These are phyloP conservation scores for Picea mariana DNA, from an alignment of 83 land plant genomes.

Conservation along the genomic window DNA sequence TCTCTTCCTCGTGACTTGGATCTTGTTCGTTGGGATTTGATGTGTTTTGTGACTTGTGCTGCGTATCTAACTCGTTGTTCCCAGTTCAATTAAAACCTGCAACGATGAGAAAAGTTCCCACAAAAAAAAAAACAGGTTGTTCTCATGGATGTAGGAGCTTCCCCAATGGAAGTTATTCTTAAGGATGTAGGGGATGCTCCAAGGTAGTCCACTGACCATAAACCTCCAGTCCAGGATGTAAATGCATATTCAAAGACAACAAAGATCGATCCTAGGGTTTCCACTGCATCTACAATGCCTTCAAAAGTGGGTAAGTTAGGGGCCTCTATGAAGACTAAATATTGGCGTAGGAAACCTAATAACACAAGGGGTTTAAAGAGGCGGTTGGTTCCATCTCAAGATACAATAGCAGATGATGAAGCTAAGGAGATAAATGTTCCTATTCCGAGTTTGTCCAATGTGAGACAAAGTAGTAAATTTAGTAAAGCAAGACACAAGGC, in stretches of 20 bases:
- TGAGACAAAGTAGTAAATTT: slow-evolving; percentile 86
- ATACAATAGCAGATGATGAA: slow-evolving; percentile 42
- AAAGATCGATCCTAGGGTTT: slow-evolving; percentile 45
- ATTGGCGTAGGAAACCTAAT: slow-evolving; percentile 61
- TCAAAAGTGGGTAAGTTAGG: slow-evolving; percentile 42
- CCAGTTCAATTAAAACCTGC: slow-evolving; percentile 39
- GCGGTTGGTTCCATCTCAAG: slow-evolving; percentile 35
- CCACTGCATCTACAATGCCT: slow-evolving; percentile 56
- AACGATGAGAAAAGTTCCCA: slow-evolving; percentile 29
- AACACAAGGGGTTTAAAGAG: slow-evolving; percentile 41
- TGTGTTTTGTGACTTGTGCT: too few relatives aligned
- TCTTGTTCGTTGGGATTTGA: too few relatives aligned
- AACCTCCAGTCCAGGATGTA: slow-evolving; percentile 26
- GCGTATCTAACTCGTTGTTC: too few relatives aligned
- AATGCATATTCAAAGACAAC: slow-evolving; percentile 50
- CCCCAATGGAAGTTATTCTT: slow-evolving; percentile 27
- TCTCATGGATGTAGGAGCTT: slow-evolving; percentile 71
- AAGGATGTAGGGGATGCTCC: slow-evolving; percentile 15
- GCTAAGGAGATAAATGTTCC: slow-evolving; percentile 49
- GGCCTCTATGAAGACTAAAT: slow-evolving; percentile 47
- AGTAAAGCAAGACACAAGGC: slow-evolving; percentile 88
- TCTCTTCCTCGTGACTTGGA: too few relatives aligned
- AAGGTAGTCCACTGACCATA: slow-evolving; percentile 33
- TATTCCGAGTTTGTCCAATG: slow-evolving; percentile 42
- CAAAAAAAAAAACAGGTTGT: slow-evolving; percentile 45